Percentiles rank a stretch among this genome's conserved stretches.
phyloP scores from a whole-genome alignment of 140 eudicot species.

The Cichorium intybus region DNA sequence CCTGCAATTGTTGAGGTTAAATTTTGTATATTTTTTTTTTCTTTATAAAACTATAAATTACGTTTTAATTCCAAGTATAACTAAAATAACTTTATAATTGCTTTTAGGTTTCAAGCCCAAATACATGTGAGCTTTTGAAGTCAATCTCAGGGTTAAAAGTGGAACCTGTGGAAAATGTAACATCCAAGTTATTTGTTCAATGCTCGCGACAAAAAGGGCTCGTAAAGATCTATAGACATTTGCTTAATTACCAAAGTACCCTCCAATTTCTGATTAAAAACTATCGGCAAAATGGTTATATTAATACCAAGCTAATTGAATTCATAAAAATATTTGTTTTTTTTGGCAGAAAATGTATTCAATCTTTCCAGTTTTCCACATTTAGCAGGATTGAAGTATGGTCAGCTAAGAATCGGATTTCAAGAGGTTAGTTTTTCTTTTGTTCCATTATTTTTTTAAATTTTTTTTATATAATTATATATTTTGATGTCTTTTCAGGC shows the following conservation, averaged over 20 bases:
- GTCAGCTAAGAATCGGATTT: constrained; percentile 73
- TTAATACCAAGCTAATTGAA: not conserved
- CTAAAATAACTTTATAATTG: constrained; percentile 7
- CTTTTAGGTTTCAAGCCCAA: constrained; percentile 83
- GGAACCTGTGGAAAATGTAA: constrained; percentile 87
- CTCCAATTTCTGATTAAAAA: constrained; percentile 10
- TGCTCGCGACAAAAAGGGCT: constrained; percentile 98
- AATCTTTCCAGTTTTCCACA: constrained; percentile 80
- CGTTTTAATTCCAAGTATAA: not conserved
- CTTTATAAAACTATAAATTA: not conserved
- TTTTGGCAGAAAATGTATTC: constrained; percentile 99
- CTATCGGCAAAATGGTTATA: not conserved
- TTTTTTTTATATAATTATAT: not conserved
- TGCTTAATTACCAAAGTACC: constrained; percentile 93
- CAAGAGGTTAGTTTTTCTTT: constrained; percentile 58
- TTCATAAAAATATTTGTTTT: constrained; percentile 7
- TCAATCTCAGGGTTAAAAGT: constrained; percentile 90
- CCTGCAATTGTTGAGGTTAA: constrained; percentile 92
- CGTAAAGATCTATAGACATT: constrained; percentile 84
- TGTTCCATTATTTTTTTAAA: not conserved
- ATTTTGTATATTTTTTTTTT: not conserved
- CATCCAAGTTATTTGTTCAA: constrained; percentile 97
- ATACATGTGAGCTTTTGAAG: constrained; percentile 83
- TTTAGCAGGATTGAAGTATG: constrained; percentile 63
- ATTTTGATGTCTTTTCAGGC: constrained; percentile 47